phyloP scores from a whole-genome alignment of 768 basidiomycete genomes.

The Antrodiella citrinella region DNA sequence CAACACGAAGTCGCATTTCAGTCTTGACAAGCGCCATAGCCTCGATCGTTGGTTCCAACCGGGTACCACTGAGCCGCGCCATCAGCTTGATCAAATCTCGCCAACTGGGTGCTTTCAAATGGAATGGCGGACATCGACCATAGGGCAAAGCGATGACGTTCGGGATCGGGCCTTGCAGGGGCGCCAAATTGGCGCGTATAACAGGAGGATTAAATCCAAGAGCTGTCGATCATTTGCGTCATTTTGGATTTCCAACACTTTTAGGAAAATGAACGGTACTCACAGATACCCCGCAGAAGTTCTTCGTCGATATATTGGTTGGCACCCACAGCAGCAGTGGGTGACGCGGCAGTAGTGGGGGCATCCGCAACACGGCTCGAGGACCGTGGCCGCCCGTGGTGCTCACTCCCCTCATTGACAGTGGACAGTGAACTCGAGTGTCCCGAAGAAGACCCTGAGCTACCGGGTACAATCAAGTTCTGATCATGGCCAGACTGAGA shows the following conservation, averaged over 20 bases:
- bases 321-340: not conserved
- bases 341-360: not conserved
- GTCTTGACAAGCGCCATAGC: slow-evolving; percentile 50
- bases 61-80: slow-evolving; percentile 63
- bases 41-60: slow-evolving; percentile 64
- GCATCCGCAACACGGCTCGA: not conserved
- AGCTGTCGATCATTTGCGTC: not conserved
- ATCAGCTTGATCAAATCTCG: slow-evolving; percentile 64
- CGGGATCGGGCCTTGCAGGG: slow-evolving; percentile 52
- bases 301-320: slow-evolving; percentile 19
- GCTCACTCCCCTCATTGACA: not conserved
- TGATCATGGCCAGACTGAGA: not conserved
- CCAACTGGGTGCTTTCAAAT: slow-evolving; percentile 72
- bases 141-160: slow-evolving; percentile 70
- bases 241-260: not conserved
- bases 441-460: not conserved
- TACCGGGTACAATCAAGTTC: not conserved
- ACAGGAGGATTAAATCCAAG: slow-evolving; percentile 31
- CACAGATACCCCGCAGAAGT: slow-evolving; percentile 37
- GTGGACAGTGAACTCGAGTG: not conserved
- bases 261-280: slow-evolving; percentile 24
- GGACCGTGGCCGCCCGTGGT: not conserved
- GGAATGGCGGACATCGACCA: slow-evolving; percentile 57
- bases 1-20: slow-evolving; percentile 57
- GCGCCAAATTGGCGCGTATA: slow-evolving; percentile 37